Base-by-base conservation (phyloP, 164 flowering plant genomes). In the Aristolochia contorta region DNA sequence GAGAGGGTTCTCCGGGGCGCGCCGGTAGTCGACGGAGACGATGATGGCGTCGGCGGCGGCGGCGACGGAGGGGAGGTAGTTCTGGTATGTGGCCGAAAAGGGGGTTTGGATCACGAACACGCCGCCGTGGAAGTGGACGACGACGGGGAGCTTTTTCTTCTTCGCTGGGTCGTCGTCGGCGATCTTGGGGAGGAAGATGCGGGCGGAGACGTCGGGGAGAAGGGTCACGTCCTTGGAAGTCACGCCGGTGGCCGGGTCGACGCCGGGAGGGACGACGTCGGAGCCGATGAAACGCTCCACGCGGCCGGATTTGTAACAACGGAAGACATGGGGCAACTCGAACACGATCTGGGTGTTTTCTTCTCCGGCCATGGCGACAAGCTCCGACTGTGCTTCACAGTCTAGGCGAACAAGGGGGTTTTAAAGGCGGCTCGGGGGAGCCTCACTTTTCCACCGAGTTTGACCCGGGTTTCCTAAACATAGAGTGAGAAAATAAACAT, bases 61-160 rank as follows among this genome's bases (percentile, higher is more conserved):
- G 20, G 57, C 74, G 15, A 82, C 6, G 32, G 21, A 8, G 70
- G 57, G 67, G 25, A 82, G 48, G 68, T 69, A 75, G 41, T 46
- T 52, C 6, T 76, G 78, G 63, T 64, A 41, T 16, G 51, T 6
- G 32, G 47, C 18, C 1, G 80, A 77, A 69, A 60, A 72, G 57
- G 84, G 76, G 59, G 84, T 74, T 46, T 69, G 82, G 27, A 74
- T 0, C 64, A 70, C 63, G 57, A 83, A 85, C 18, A 64, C 81
- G 21, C 91, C 82, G 43, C 85, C 86, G 32, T 78, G 93, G 75
- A 70, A 75, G 75, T 79, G 78, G 61, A 82, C 61, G 30, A 84
- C 57, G 63, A 81, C 53, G 45, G 88, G 82, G 32, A 81, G 72
- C 18, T 67, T 72, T 0, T 43, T 18, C 18, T 67, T 72, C 4